Base-by-base conservation (phyloP, 2,329 filamentous ascomycete species). In the Xylaria sp. region DNA sequence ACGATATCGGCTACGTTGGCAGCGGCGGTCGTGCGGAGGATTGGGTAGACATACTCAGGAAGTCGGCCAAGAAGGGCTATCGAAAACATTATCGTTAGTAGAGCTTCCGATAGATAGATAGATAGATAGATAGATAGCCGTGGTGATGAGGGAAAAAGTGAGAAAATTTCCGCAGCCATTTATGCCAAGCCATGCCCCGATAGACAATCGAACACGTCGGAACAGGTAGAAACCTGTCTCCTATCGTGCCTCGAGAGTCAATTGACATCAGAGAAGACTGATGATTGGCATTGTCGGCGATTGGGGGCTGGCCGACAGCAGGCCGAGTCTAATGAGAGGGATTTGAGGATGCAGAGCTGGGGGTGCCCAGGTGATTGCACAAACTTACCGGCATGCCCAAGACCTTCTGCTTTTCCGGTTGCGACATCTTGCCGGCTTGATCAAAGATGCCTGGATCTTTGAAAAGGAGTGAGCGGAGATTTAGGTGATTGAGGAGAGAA, bases 41-140 rank as follows among this genome's bases (percentile, higher is more conserved):
- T 59, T 51, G 56, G n/a, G n/a, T n/a, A n/a, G 61, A 94, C 92
- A 74, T 96, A 96, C 92, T 97, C 87, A 97, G 77, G 87, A 97
- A 97, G 84, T 97, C 93, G 75, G 95, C 91, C 76, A 97, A 74
- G 86, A 97, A 97, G 78, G 91, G 90, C 88, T 95, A 72, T 63
- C 58, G 53, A 39, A 59, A 51, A 63, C 48, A n/a, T 43, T 41
- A 49, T 53, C 56, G 69, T 78, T 72, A 78, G 74, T 67, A 52
- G 22, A 48, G 43, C 37, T 37, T 53, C 34, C 17, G 42, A 22
- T 37, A 7, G 17, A 43, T 11, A 29, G 18, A 26, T 11, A 34
- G n/a, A 9, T 26, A 13, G 29, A 29, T 20, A 38, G 6, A 37
- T 47, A 34, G 22, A 20, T 52, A 26, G 17, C 50, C n/a, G n/a